Evolutionary conservation across 192 early-diverging fungal species (phyloP), one percentile per base, ranked within the genome.

Genomic region (Podila clonocystis): DNA sequence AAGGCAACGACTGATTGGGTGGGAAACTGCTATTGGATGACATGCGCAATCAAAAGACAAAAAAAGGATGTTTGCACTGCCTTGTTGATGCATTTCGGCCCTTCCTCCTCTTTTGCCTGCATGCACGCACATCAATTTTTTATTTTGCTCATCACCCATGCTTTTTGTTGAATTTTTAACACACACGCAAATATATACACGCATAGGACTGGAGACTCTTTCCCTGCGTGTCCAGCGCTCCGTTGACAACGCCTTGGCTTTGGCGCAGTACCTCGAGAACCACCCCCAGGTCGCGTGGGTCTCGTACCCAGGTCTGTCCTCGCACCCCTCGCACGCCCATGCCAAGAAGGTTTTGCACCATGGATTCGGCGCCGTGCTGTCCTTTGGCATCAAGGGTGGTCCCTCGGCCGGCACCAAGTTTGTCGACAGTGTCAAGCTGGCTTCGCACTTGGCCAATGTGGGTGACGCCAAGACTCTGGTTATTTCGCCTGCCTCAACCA

Each of bases 371-470:
- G 94, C 92, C 79, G 94, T 96, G 5, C 77, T 98, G 50, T 91
- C 91, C 50, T 95, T 93, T 87, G 93, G 91, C 31, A 65, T 93
- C 67, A 87, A 87, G 68, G 89, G 89, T 5, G 87, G 88, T 0
- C 41, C 69, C 30, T 60, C 74, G 28, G 90, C 92, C 26, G 94
- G 89, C 38, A 70, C 84, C 26, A 73, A 63, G 28, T 97, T 98
- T 74, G 92, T 98, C 59, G 87, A 95, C 67, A 76, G 65, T 20
- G 89, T 97, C 41, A 87, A 96, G 76, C 89, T 98, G 29, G 89
- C 92, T 4, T 94, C 93, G n/a, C 94, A 97, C 78, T 82, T 98
- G 28, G 97, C 96, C 52, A 98, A 98, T 67, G 94, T 98, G n/a
- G 97, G 97, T 60, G 97, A 98, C 83, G 89, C 94, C 11, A 90